These are phyloP conservation scores for Endogone sp. DNA, from an alignment of 192 early-diverging fungal species.

Conservation along the genomic window DNA sequence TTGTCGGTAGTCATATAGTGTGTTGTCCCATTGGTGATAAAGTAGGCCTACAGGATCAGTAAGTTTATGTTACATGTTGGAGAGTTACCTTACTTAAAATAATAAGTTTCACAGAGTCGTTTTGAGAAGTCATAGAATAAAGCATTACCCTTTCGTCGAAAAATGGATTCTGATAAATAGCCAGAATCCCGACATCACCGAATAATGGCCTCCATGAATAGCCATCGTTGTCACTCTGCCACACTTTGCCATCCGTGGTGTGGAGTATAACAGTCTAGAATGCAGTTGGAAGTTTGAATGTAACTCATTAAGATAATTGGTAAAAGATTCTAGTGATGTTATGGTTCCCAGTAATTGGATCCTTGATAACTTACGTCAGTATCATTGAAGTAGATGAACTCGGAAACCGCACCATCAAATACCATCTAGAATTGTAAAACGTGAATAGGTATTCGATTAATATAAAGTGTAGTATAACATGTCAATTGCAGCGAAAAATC, in stretches of 20 bases:
- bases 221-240: slow-evolving; percentile 63
- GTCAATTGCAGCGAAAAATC: no score
- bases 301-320: no score
- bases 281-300: background rate
- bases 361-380: slow-evolving; percentile 13
- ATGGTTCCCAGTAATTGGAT: background rate
- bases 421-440: background rate
- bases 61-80: background rate
- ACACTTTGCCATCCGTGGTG: slow-evolving; percentile 44
- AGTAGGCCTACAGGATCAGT: slow-evolving; percentile 44
- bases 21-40: slow-evolving; percentile 42
- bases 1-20: slow-evolving; percentile 61
- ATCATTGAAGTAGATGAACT: slow-evolving; percentile 37
- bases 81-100: no score
- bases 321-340: no score
- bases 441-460: background rate
- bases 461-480: no score
- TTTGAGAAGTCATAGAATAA: background rate
- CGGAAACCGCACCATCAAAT: slow-evolving; percentile 25
- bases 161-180: slow-evolving; percentile 62
- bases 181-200: slow-evolving; percentile 28
- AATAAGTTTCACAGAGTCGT: no score
- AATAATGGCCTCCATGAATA: slow-evolving; percentile 46
- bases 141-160: slow-evolving; percentile 35
- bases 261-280: slow-evolving; percentile 41